These are phyloP conservation scores for Glaciozyma martinii DNA, from an alignment of 768 basidiomycete species.

Conservation along the genomic window DNA sequence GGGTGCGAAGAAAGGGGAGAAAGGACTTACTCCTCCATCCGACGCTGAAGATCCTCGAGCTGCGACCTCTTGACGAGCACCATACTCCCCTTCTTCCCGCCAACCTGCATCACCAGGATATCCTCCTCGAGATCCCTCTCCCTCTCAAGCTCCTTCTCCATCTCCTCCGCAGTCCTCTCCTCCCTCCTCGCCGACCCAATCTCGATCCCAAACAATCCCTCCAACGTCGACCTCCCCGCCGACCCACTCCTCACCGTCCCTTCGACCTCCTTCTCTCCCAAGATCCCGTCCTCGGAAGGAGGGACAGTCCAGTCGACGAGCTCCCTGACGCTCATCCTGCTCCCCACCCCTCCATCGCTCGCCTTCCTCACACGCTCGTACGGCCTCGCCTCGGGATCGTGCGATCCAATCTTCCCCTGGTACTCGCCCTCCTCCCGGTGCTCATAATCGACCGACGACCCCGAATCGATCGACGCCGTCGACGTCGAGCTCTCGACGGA, in stretches of 20 bases:
- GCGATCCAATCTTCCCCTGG: not conserved
- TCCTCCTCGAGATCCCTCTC: not conserved
- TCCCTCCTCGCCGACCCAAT: not conserved
- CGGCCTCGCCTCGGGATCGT: too few relatives aligned
- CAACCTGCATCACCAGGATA: slow-evolving; percentile 14
- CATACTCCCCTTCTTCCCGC: slow-evolving; percentile 15
- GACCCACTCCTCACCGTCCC: not conserved
- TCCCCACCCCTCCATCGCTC: not conserved
- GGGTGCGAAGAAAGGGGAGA: not conserved
- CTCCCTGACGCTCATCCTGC: not conserved
- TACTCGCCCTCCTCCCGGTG: not conserved
- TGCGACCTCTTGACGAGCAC: slow-evolving; percentile 26
- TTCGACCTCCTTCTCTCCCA: not conserved
- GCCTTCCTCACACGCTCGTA: not conserved
- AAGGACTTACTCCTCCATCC: slow-evolving; percentile 10
- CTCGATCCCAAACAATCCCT: not conserved
- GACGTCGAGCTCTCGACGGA: slow-evolving; percentile 3
- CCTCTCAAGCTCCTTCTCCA: slow-evolving; percentile 1
- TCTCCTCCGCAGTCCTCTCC: not conserved
- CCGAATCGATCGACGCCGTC: slow-evolving; percentile 19
- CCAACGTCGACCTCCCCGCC: not conserved
- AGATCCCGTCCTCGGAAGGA: too few relatives aligned
- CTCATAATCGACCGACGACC: not conserved
- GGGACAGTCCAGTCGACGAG: not conserved
- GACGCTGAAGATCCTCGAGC: slow-evolving; percentile 20